A percentile compares a stretch with the other conserved stretches of the same genome.
phyloP scores from a whole-genome alignment of 2,329 filamentous ascomycete genomes.

The Cladophialophora chaetospira region DNA sequence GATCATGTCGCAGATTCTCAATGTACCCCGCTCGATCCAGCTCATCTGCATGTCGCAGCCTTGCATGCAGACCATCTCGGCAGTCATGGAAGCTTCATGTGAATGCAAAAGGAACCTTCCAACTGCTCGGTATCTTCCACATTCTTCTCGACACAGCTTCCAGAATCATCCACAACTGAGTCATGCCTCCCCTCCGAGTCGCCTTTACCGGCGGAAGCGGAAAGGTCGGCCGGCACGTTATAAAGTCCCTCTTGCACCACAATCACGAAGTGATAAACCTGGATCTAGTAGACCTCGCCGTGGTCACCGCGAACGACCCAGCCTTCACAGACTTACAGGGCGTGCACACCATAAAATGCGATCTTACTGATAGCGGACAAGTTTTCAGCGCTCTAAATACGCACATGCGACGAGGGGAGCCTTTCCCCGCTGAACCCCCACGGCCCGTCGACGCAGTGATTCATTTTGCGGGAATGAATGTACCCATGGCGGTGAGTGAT shows the following conservation, averaged over 20 bases:
- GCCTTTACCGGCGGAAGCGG: conserved; percentile 59
- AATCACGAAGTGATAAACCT: conserved; percentile 58
- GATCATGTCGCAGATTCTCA: no score
- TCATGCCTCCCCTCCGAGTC: conserved; percentile 40
- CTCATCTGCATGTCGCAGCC: background rate
- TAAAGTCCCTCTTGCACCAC: conserved; percentile 52
- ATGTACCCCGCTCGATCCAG: no score
- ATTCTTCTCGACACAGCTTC: background rate
- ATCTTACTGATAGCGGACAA: conserved; percentile 58
- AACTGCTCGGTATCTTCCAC: background rate
- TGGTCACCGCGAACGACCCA: conserved; percentile 7
- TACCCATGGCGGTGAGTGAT: conserved; percentile 60
- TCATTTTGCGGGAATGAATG: conserved; percentile 61
- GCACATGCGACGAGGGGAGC: conserved; percentile 57
- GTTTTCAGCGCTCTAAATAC: conserved; percentile 56
- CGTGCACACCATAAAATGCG: conserved; percentile 57
- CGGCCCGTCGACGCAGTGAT: conserved; percentile 60
- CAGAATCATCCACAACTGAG: background rate
- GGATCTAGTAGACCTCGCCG: conserved; percentile 49
- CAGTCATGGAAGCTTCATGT: background rate
- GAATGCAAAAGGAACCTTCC: background rate
- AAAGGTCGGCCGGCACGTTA: conserved; percentile 57
- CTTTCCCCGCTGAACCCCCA: conserved; percentile 45
- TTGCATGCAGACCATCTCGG: background rate
- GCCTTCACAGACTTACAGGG: conserved; percentile 33